Evolutionary conservation across 371 early-diverging fungal genomes (phyloP), one percentile per base, ranked within the genome.

Genomic region (Choanephora cucurbitarum): DNA sequence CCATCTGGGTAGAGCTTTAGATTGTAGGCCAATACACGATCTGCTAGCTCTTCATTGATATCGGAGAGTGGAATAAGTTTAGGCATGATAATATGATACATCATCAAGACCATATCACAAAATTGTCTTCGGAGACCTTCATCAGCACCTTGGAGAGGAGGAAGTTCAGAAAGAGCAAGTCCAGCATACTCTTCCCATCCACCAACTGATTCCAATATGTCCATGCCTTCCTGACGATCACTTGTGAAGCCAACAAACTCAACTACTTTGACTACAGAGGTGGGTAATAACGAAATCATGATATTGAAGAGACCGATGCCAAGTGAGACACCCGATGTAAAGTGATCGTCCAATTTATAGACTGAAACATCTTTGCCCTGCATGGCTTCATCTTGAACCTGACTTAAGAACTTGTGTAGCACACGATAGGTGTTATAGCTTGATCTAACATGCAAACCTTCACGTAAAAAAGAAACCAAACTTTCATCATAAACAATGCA

Each of bases 201-300:
- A 32, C 82, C 81, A 15, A 83, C 83, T 9, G 84, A 60, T 53
- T 81, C 85, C 28, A 92, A 77, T 11, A 83, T 64, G 37, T 72
- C 71, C n/a, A 92, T 68, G 7, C 89, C 93, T 52, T 81, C 76
- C 5, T 75, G 69, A 21, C 88, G 78, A 60, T 90, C 83, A 6
- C 82, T 85, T 0, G 82, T 64, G 63, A 91, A 91, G 0, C 93
- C 93, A 42, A 91, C 81, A 32, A 91, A 70, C 60, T 91, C 76
- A 0, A 75, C 84, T 1, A 76, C 73, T 42, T 79, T 83, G 23
- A 73, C 55, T 1, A 74, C 78, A 0, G 79, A 79, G 2, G 62
- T 49, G 6, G 83, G 82, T 32, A 83, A 69, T 18, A 80, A 58
- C n/a, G 78, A 77, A 14, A 75, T 68, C 19, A 75, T 81, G 18